Evolutionary conservation across 495 filamentous ascomycete genomes (phyloP).

Genomic region (Apiosordaria backusii): DNA sequence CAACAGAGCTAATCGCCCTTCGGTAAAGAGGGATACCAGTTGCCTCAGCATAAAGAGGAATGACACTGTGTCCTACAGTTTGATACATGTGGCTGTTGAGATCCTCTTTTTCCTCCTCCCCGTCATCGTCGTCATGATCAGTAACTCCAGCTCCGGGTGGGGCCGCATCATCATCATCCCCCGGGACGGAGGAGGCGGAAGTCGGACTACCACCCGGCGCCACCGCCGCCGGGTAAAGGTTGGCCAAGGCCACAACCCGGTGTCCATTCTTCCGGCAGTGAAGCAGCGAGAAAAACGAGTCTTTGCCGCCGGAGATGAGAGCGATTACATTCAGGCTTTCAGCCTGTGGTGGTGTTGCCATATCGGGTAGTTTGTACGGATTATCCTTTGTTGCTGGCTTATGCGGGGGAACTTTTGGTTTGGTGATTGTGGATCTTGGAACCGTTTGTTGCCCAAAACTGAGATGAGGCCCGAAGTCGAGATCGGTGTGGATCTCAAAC

Average conservation of each 20-base stretch:
- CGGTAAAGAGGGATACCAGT: constrained; percentile 79
- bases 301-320: constrained; percentile 93
- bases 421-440: neutral
- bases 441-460: neutral
- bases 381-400: neutral
- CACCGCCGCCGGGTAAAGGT: constrained; percentile 60
- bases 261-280: constrained; percentile 88
- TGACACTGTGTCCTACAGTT: constrained; percentile 83
- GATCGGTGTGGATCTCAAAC: neutral
- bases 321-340: constrained; percentile 74
- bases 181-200: constrained; percentile 1
- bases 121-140: constrained; percentile 11
- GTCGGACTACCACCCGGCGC: constrained; percentile 20
- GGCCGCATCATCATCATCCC: constrained; percentile 13
- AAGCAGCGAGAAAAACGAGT: constrained; percentile 89
- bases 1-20: constrained; percentile 60
- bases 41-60: constrained; percentile 78
- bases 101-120: constrained; percentile 55
- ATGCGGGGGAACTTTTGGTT: neutral
- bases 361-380: neutral
- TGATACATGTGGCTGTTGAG: constrained; percentile 99
- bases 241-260: constrained; percentile 80
- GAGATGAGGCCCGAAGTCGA: neutral
- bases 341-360: neutral
- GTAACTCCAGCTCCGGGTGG: constrained; percentile 15